Percentiles rank a stretch among this genome's conserved stretches.
These are phyloP conservation scores for Suillus sp. DNA, from an alignment of 768 basidiomycete species.

Conservation along the genomic window DNA sequence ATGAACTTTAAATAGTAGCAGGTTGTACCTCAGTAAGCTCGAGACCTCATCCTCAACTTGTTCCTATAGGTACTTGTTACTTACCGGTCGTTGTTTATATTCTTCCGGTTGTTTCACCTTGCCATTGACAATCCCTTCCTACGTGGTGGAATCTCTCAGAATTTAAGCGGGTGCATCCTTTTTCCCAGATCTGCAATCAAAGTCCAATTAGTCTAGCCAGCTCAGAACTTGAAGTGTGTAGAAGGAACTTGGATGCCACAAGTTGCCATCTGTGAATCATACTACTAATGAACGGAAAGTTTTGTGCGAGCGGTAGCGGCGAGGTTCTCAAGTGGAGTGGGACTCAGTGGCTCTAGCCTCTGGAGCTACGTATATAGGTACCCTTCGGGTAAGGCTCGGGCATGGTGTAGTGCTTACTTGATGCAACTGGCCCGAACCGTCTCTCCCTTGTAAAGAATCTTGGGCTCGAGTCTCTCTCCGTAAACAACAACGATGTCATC, in stretches of 20 bases:
- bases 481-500: neutral
- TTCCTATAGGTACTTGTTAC: neutral
- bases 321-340: no score
- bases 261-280: no score
- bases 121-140: neutral
- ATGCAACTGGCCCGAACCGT: neutral
- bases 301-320: no score
- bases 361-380: no score
- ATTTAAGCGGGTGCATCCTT: neutral
- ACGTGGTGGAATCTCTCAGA: neutral
- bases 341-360: no score
- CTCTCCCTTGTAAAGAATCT: neutral
- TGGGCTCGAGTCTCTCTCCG: neutral
- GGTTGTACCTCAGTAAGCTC: neutral
- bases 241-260: no score
- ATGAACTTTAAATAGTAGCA: neutral
- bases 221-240: neutral
- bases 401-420: neutral
- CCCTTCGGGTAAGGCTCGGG: neutral
- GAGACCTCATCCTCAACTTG: neutral
- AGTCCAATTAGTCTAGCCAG: neutral
- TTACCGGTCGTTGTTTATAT: neutral
- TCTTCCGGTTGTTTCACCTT: neutral
- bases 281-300: no score
- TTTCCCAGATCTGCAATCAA: neutral